phyloP scores from a whole-genome alignment of 805 yeast genomes.

The Priceomyces carsonii region DNA sequence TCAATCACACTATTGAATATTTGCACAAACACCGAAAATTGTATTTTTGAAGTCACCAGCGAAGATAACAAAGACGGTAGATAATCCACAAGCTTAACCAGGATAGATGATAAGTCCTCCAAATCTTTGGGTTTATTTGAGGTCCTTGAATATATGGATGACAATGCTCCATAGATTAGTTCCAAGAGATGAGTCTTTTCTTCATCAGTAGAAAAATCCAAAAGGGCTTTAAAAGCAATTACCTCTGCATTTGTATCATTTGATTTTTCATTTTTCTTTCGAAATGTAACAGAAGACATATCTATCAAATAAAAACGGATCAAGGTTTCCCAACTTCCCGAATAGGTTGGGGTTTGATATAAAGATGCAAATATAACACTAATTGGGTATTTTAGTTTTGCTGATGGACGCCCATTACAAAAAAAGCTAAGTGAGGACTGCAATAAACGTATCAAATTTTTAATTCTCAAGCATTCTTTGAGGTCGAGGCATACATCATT shows the following conservation, averaged over 20 bases:
- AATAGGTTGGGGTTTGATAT: slow-evolving; percentile 32
- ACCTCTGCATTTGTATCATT: slow-evolving; percentile 20
- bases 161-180: slow-evolving; percentile 42
- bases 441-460: slow-evolving; percentile 16
- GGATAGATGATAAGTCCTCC: slow-evolving; percentile 12
- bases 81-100: slow-evolving; percentile 24
- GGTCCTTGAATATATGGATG: slow-evolving; percentile 26
- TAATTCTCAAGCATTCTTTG: slow-evolving; percentile 21
- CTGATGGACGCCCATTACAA: slow-evolving; percentile 2
- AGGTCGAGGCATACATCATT: slow-evolving; percentile 18
- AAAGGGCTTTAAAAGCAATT: slow-evolving; percentile 26
- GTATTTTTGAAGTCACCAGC: slow-evolving; percentile 19
- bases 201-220: slow-evolving; percentile 24
- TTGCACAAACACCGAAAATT: slow-evolving; percentile 21
- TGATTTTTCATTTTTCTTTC: slow-evolving; percentile 10
- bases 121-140: slow-evolving; percentile 12
- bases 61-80: slow-evolving; percentile 21
- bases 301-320: slow-evolving; percentile 47
- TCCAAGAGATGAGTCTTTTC: slow-evolving; percentile 30
- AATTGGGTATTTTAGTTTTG: slow-evolving; percentile 1
- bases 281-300: slow-evolving; percentile 32
- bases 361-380: slow-evolving; percentile 30
- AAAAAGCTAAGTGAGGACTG: slow-evolving; percentile 9
- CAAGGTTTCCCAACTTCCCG: slow-evolving; percentile 37
- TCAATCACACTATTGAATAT: slow-evolving; percentile 26